A percentile compares a stretch with the other conserved stretches of the same genome.
Conservation (phyloP, 352 stramenopile genomes). For the Phytophthora podocarpi region DNA sequence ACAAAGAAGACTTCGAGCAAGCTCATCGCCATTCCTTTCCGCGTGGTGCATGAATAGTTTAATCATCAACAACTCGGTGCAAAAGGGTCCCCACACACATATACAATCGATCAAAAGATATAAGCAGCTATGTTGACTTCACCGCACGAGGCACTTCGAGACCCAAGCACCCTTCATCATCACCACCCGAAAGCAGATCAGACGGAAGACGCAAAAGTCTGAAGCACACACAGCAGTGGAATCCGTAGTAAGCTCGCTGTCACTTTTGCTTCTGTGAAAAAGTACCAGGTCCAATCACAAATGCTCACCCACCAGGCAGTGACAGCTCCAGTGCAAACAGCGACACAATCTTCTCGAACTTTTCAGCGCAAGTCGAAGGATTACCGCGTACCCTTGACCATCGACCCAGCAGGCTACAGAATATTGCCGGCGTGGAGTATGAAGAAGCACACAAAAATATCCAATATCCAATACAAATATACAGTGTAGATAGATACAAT, state of each 20-base stretch:
- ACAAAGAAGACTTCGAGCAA: constrained; percentile 40
- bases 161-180: neutral
- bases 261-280: constrained; percentile 86
- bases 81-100: constrained; percentile 14
- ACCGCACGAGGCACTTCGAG: constrained; percentile 36
- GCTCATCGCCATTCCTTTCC: constrained; percentile 44
- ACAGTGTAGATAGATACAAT: too few relatives aligned
- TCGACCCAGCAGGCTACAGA: constrained; percentile 45
- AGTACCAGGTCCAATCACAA: constrained; percentile 91
- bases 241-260: constrained; percentile 91
- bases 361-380: constrained; percentile 71
- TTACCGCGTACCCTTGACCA: constrained; percentile 26
- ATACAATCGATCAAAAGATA: constrained; percentile 33
- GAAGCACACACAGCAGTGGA: constrained; percentile 41
- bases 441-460: constrained; percentile 61
- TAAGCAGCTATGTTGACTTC: constrained; percentile 89
- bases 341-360: constrained; percentile 56
- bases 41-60: constrained; percentile 90
- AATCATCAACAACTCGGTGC: constrained; percentile 74
- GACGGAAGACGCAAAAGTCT: constrained; percentile 2
- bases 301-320: constrained; percentile 37
- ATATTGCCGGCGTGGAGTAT: constrained; percentile 91
- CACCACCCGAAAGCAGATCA: constrained; percentile 26
- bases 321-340: constrained; percentile 17
- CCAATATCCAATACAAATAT: constrained; percentile 23